These are phyloP conservation scores for Chlorella sp. DNA, from an alignment of 139 green algal species.

Conservation along the genomic window DNA sequence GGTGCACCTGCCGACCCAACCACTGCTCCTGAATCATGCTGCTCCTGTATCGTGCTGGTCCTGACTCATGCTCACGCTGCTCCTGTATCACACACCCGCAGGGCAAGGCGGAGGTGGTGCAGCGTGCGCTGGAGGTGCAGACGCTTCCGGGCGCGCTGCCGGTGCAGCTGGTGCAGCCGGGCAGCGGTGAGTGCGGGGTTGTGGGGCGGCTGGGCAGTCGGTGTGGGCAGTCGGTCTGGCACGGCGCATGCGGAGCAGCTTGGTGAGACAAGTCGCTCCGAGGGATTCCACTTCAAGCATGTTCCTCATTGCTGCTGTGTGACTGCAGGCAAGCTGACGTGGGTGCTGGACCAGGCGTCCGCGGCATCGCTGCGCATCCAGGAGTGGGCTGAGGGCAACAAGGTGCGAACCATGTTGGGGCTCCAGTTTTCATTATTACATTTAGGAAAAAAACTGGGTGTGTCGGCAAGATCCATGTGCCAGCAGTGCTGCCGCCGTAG, in stretches of 20 bases:
- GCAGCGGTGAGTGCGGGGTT: slow-evolving; percentile 52
- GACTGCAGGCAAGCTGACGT: slow-evolving; percentile 47
- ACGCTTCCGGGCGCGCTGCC: slow-evolving; percentile 86
- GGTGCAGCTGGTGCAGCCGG: slow-evolving; percentile 86
- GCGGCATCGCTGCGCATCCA: slow-evolving; percentile 63
- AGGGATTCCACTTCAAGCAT: too few relatives aligned
- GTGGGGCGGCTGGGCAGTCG: too few relatives aligned
- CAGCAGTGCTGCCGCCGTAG: too few relatives aligned
- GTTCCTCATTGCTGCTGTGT: too few relatives aligned
- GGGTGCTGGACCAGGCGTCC: slow-evolving; percentile 62
- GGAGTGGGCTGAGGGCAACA: slow-evolving; percentile 70
- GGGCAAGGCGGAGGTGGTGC: slow-evolving; percentile 88
- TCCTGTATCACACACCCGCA: neutral
- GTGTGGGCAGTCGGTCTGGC: too few relatives aligned
- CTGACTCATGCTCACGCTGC: neutral
- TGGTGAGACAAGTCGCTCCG: too few relatives aligned
- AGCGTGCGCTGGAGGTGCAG: slow-evolving; percentile 89
- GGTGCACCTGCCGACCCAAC: too few relatives aligned
- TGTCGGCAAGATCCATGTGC: too few relatives aligned
- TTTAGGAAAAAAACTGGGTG: too few relatives aligned
- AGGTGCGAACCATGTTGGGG: too few relatives aligned
- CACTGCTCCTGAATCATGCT: neutral
- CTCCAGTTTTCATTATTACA: too few relatives aligned
- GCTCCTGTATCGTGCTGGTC: neutral
- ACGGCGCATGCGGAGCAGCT: too few relatives aligned